These are phyloP conservation scores for Botrytis hyacinthi DNA, from an alignment of 2,329 filamentous ascomycete genomes.

Conservation along the genomic window DNA sequence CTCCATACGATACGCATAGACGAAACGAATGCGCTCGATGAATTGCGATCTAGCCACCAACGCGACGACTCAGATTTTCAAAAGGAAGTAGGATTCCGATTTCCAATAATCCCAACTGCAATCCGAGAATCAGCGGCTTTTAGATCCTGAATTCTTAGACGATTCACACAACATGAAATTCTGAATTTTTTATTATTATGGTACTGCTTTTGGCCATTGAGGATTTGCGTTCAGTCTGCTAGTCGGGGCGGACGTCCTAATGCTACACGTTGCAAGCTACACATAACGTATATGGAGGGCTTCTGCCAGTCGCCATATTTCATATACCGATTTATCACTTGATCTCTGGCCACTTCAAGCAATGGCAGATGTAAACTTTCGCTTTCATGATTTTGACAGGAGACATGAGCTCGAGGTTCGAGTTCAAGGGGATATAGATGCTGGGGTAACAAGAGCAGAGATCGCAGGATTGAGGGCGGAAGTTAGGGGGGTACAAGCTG, in stretches of 20 bases:
- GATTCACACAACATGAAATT: background rate
- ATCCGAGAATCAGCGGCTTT: background rate
- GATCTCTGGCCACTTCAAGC: background rate
- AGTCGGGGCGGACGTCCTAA: background rate
- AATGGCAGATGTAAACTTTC: conserved; percentile 1
- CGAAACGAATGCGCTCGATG: background rate
- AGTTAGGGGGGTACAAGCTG: background rate
- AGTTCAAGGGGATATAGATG: background rate
- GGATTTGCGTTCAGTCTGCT: background rate
- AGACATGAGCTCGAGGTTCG: background rate
- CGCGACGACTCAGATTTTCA: background rate
- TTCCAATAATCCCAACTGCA: background rate
- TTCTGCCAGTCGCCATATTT: background rate
- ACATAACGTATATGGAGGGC: background rate
- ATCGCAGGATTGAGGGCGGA: background rate
- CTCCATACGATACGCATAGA: background rate
- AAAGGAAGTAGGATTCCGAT: background rate
- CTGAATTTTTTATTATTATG: background rate
- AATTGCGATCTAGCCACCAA: background rate
- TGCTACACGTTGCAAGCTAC: background rate
- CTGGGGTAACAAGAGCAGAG: background rate
- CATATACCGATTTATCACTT: background rate
- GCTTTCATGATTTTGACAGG: background rate
- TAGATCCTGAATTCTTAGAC: background rate
- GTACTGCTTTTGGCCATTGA: background rate